A percentile compares a stretch with the other conserved stretches of the same genome.
Conservation (phyloP, 306 rosid genomes). For the Luffa aegyptiaca region DNA sequence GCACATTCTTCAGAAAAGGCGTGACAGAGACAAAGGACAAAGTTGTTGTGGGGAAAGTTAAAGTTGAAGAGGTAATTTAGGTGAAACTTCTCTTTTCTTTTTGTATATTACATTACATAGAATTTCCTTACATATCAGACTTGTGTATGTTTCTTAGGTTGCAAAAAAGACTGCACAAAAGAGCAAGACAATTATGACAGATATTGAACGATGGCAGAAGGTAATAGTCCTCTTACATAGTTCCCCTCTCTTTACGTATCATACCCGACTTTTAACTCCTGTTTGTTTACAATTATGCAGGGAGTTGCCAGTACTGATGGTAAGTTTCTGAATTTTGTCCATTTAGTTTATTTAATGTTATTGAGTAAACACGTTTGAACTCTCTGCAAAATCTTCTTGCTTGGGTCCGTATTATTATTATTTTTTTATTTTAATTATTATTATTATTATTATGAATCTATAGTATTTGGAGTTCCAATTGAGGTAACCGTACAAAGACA, state of each 20-base stretch:
- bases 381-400: neutral
- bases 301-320: constrained; percentile 95
- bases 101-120: neutral
- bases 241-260: neutral
- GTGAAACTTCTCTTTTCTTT: neutral
- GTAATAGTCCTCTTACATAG: constrained; percentile 26
- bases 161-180: constrained; percentile 92
- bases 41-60: constrained; percentile 69
- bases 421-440: neutral
- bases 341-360: neutral
- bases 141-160: constrained; percentile 42
- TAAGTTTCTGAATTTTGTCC: constrained; percentile 30
- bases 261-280: constrained; percentile 5
- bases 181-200: constrained; percentile 78
- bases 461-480: constrained; percentile 93
- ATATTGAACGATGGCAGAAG: constrained; percentile 98
- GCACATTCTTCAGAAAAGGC: constrained; percentile 67
- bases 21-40: constrained; percentile 79
- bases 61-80: constrained; percentile 80
- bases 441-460: constrained; percentile 5
- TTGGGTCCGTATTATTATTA: neutral
- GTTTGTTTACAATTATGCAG: constrained; percentile 33
- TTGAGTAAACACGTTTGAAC: neutral
- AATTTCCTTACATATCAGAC: neutral
- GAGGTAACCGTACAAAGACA: constrained; percentile 75